Evolutionary conservation across 78 protist genomes (phyloP), one percentile per base, ranked within the genome.

Genomic region (Creolimax fragrantissima): DNA sequence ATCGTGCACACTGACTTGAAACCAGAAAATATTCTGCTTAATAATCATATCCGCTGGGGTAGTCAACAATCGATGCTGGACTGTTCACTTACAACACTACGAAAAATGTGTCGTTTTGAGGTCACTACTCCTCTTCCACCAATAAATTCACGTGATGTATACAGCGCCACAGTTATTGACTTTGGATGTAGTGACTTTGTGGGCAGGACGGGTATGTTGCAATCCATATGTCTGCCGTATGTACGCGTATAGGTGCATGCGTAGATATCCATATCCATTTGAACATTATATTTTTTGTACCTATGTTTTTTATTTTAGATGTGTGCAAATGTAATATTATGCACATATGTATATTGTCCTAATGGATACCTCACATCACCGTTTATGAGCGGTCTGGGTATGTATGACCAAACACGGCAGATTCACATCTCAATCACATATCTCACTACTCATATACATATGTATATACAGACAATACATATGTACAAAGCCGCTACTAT

Each of bases 401-500:
- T n/a, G n/a, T n/a, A n/a, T n/a, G n/a, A n/a, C n/a, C n/a, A n/a
- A n/a, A n/a, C n/a, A n/a, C n/a, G n/a, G n/a, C n/a, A n/a, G n/a
- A n/a, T n/a, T n/a, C n/a, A n/a, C n/a, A n/a, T n/a, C n/a, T n/a
- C n/a, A n/a, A n/a, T n/a, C n/a, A n/a, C n/a, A n/a, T n/a, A n/a
- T n/a, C n/a, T n/a, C n/a, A n/a, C n/a, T n/a, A n/a, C n/a, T n/a
- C n/a, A n/a, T n/a, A n/a, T n/a, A n/a, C 93, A 94, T 88, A 90
- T 96, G 6, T 96, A 74, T 90, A n/a, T n/a, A n/a, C n/a, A n/a
- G n/a, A n/a, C n/a, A n/a, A n/a, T n/a, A n/a, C n/a, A n/a, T n/a
- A n/a, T n/a, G n/a, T n/a, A n/a, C n/a, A n/a, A n/a, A 95, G 98
- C 84, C 94, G 98, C 90, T 97, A 91, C 88, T 97, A 97, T 92